Base-by-base conservation (phyloP, 202 grass and related monocot genomes). In the Setaria italica region DNA sequence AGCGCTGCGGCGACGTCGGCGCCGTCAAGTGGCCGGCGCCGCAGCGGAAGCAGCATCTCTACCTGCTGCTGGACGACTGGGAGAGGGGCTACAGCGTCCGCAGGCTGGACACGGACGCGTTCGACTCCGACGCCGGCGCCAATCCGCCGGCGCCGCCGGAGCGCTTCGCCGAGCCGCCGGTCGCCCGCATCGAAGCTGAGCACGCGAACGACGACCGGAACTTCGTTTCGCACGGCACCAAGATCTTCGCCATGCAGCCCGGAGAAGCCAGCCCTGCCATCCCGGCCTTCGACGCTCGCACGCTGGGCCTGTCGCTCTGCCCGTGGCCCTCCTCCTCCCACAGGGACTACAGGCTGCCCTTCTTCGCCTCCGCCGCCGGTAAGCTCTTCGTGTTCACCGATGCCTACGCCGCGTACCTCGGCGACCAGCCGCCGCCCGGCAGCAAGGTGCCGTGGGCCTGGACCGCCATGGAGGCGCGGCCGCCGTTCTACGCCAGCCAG, bases 161-260 rank as follows among this genome's bases (percentile, higher is more conserved):
- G 51, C 29, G 21, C 25, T 77, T 85, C 62, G 14, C 62, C 2
- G 82, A 85, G 82, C 53, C 74, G 12, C 84, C 66, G 30, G 30
- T 71, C 4, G 65, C 75, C 11, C 74, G 75, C 74, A 30, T 85
- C 30, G 75, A 48, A 7, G 65, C 66, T 7, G 4, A 25, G 19
- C 65, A 79, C 20, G 30, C 4, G 1, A 1, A 0, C 39, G 5
- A 15, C 12, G 7, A 0, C 11, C 15, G 43, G 17, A 58, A 11
- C 30, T 70, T 85, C 53, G 19, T 78, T 63, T 49, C 74, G 10
- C 83, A 79, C 74, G 83, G 74, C 64, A 29, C 54, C 65, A 85
- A 70, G 83, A 85, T 85, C 16, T 42, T 85, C 11, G 63, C 73
- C 39, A 77, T 85, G 83, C 9, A 35, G 33, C 19, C 63, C 10